phyloP scores from a whole-genome alignment of 371 early-diverging fungal genomes.

The Syncephalis fuscata region DNA sequence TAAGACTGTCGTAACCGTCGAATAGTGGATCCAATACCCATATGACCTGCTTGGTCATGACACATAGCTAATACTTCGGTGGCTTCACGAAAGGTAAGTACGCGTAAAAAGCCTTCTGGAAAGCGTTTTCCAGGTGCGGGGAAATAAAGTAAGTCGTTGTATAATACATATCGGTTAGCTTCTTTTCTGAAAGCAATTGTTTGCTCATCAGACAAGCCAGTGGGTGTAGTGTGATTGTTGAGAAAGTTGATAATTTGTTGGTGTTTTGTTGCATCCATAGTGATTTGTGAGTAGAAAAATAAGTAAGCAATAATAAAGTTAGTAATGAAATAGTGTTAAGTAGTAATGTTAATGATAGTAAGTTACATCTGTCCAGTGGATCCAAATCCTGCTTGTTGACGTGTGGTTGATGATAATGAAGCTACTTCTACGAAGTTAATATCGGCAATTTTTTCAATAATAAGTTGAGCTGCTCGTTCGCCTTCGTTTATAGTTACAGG shows the following conservation, averaged over 20 bases:
- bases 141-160: not conserved
- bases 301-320: too few species aligned
- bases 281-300: too few species aligned
- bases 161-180: not conserved
- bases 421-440: conserved; percentile 67
- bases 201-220: too few species aligned
- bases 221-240: too few species aligned
- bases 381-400: conserved; percentile 87
- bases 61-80: not conserved
- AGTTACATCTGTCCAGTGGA: conserved; percentile 59
- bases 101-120: too few species aligned
- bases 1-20: too few species aligned
- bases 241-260: too few species aligned
- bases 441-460: conserved; percentile 71
- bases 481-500: conserved; percentile 65
- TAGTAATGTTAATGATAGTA: too few species aligned
- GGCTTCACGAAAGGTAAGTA: not conserved
- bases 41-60: not conserved
- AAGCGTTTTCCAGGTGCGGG: not conserved
- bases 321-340: too few species aligned
- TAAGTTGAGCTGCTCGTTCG: conserved; percentile 92
- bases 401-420: conserved; percentile 46
- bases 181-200: not conserved
- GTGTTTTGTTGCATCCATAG: too few species aligned
- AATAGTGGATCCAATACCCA: too few species aligned